Evolutionary conservation across 495 filamentous ascomycete genomes (phyloP).

Genomic region (Gamarada debralockiae): DNA sequence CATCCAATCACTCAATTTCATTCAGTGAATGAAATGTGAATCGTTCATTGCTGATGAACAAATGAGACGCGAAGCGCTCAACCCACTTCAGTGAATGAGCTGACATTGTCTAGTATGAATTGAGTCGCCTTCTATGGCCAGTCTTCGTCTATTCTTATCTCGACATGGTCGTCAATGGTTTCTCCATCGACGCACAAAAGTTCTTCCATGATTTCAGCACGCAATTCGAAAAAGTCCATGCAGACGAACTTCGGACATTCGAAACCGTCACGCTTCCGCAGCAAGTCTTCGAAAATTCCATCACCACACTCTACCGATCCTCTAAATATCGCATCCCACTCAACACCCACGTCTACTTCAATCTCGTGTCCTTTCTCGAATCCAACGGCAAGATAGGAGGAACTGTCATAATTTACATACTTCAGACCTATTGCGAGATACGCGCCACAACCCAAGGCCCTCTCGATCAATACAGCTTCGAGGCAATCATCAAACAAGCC

Average conservation of each 20-base stretch:
- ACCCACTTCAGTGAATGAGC: slow-evolving; percentile 23
- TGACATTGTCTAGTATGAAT: slow-evolving; percentile 60
- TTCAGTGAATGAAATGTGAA: no score
- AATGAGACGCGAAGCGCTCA: no score
- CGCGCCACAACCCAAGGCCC: slow-evolving; percentile 69
- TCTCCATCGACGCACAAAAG: slow-evolving; percentile 51
- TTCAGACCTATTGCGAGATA: slow-evolving; percentile 71
- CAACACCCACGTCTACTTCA: slow-evolving; percentile 71
- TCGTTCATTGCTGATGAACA: no score
- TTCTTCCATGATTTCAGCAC: slow-evolving; percentile 65
- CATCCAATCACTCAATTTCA: background rate
- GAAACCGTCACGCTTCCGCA: slow-evolving; percentile 65
- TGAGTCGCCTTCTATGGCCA: slow-evolving; percentile 82
- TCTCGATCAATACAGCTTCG: slow-evolving; percentile 75
- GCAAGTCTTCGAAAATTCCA: slow-evolving; percentile 67
- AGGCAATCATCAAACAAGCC: slow-evolving; percentile 67
- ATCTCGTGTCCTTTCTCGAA: slow-evolving; percentile 84
- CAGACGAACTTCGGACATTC: slow-evolving; percentile 69
- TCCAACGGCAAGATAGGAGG: slow-evolving; percentile 76
- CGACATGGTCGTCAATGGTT: slow-evolving; percentile 59
- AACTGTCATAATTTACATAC: slow-evolving; percentile 64
- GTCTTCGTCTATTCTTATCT: slow-evolving; percentile 91
- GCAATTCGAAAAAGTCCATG: slow-evolving; percentile 70
- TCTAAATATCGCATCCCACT: slow-evolving; percentile 88
- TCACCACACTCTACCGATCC: slow-evolving; percentile 70